Percentiles rank a stretch among this genome's conserved stretches.
phyloP scores from a whole-genome alignment of 345 rosid species.

The Moricandia moricandioides region DNA sequence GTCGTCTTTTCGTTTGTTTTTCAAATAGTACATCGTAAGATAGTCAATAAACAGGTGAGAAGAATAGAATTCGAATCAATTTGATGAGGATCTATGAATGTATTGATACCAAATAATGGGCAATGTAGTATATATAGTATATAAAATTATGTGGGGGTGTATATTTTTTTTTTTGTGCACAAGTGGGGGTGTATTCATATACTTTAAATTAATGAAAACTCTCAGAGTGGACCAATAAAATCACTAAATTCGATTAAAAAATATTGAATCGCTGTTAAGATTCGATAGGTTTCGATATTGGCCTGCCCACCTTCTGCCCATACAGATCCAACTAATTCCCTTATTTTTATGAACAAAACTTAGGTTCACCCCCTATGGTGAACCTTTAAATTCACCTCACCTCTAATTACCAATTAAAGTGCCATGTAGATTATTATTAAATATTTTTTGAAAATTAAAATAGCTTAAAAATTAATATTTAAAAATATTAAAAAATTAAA shows the following conservation, averaged over 20 bases:
- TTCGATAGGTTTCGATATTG: conserved; percentile 20
- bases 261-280: conserved; percentile 23
- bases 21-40: not conserved
- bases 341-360: conserved; percentile 1
- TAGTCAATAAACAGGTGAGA: not conserved
- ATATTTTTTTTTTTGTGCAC: too few relatives aligned
- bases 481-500: too few relatives aligned
- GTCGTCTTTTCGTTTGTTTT: not conserved
- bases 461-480: too few relatives aligned
- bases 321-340: conserved; percentile 28
- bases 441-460: too few relatives aligned
- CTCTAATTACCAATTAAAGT: too few relatives aligned
- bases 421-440: too few relatives aligned
- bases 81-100: conserved; percentile 1
- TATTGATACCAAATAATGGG: conserved; percentile 5
- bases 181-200: not conserved
- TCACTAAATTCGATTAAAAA: conserved; percentile 15
- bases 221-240: conserved; percentile 22
- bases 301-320: conserved; percentile 26
- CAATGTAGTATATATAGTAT: not conserved
- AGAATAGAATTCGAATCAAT: conserved; percentile 5
- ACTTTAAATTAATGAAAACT: conserved; percentile 15
- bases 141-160: not conserved
- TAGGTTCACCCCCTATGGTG: too few relatives aligned
- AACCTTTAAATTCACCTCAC: too few relatives aligned